Base-by-base conservation (phyloP, 345 rosid species). In the Arabidopsis suecica region DNA sequence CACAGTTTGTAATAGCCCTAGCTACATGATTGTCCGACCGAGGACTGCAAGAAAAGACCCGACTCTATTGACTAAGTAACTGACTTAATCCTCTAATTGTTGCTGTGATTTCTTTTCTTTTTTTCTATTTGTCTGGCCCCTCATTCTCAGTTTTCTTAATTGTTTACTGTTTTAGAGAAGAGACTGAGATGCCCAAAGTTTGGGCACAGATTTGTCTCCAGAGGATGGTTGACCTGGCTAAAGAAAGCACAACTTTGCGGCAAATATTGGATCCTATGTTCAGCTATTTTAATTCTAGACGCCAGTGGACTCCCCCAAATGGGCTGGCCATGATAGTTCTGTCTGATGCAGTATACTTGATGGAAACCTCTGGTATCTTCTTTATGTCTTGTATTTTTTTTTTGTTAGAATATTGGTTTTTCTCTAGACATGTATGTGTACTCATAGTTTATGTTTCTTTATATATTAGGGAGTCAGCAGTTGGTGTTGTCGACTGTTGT, bases 161-260 rank as follows among this genome's bases (percentile, higher is more conserved):
- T 70, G 32, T 75, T 68, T 33, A 34, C 65, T 77, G 73, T 54
- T 82, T 14, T 57, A 95, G 99, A 67, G 98, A 95, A 82, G 98
- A 92, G 87, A 69, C 74, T n/a, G 96, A 90, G 82, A 84, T 85
- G 55, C 96, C 98, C 12, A 90, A 85, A 78, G 84, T 89, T 60
- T 95, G 98, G 99, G 93, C 98, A 62, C 97, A 81, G 79, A 89
- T 95, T 68, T 92, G 99, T 78, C 78, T 95, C 50, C 99, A 95
- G 80, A 86, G 89, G 82, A 78, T 95, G 93, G 91, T 86, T 79
- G 98, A 95, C 72, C 75, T 95, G 65, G 96, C 94, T 69, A 87
- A 89, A 82, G 99, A 95, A 83, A 88, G 88, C 56, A 83, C 91
- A 69, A 89, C 97, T 41, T 81, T 90, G 83, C 91, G 99, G 67